Percentiles rank a stretch among this genome's conserved stretches.
Conservation (phyloP, 2,329 filamentous ascomycete genomes). For the Dactylonectria estremocensis region DNA sequence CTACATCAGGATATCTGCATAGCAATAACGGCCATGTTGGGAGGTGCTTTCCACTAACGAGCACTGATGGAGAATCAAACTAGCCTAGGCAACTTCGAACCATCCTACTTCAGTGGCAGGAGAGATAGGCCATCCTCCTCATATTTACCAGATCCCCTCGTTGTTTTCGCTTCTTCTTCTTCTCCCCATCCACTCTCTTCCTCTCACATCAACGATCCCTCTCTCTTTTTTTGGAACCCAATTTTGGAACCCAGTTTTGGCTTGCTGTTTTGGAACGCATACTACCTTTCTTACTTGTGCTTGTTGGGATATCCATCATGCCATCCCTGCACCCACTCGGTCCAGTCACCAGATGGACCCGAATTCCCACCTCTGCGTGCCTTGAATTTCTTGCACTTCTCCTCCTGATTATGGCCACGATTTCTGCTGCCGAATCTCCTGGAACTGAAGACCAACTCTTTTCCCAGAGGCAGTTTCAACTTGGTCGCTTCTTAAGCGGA, state of each 20-base stretch:
- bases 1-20: background rate
- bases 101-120: background rate
- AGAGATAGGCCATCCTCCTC: background rate
- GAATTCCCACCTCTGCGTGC: too few species aligned
- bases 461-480: slow-evolving; percentile 45
- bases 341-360: background rate
- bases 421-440: background rate
- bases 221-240: too few species aligned
- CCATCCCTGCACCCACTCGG: slow-evolving; percentile 5
- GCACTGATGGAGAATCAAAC: background rate
- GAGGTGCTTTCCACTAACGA: background rate
- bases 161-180: background rate
- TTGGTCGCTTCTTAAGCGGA: slow-evolving; percentile 38
- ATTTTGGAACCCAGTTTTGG: slow-evolving; percentile 44
- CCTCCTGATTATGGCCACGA: background rate
- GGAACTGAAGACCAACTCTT: slow-evolving; percentile 6
- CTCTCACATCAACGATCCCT: background rate
- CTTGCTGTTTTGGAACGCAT: slow-evolving; percentile 47
- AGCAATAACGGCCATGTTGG: background rate
- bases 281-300: slow-evolving; percentile 27
- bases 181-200: background rate
- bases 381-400: background rate
- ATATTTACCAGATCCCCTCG: background rate
- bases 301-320: slow-evolving; percentile 4
- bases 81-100: background rate